phyloP scores from a whole-genome alignment of 177 flowering plant species.

The Telopea speciosissima region DNA sequence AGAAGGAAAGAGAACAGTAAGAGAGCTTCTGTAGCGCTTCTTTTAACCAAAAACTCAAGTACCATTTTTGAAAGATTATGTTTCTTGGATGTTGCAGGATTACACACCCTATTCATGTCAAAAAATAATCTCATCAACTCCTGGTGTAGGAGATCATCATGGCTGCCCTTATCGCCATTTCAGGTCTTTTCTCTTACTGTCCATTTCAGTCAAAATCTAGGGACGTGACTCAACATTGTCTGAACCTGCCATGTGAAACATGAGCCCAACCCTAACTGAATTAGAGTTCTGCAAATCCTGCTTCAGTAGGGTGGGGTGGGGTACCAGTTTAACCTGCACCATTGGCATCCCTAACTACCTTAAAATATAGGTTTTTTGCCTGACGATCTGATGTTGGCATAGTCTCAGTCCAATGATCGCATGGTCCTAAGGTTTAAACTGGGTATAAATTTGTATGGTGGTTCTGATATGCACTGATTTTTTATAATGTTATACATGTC shows the following conservation, averaged over 20 bases:
- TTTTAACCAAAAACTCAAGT: neutral
- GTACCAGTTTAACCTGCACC: no score
- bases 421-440: no score
- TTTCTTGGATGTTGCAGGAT: constrained; percentile 52
- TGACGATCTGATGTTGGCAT: neutral
- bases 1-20: constrained; percentile 93
- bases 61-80: neutral
- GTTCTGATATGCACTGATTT: neutral
- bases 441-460: neutral
- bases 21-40: constrained; percentile 9
- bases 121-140: constrained; percentile 75
- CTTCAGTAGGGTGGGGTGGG: no score
- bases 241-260: no score
- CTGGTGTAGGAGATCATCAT: constrained; percentile 94
- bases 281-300: no score
- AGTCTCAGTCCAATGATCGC: no score
- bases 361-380: no score
- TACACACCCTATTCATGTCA: constrained; percentile 94
- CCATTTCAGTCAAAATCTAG: neutral
- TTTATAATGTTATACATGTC: neutral
- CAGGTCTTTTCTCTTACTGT: constrained; percentile 40
- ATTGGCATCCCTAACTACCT: no score
- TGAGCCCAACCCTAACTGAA: no score
- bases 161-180: constrained; percentile 98
- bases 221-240: neutral